phyloP scores from a whole-genome alignment of 2,329 filamentous ascomycete species.

The Xylariaceae sp. region DNA sequence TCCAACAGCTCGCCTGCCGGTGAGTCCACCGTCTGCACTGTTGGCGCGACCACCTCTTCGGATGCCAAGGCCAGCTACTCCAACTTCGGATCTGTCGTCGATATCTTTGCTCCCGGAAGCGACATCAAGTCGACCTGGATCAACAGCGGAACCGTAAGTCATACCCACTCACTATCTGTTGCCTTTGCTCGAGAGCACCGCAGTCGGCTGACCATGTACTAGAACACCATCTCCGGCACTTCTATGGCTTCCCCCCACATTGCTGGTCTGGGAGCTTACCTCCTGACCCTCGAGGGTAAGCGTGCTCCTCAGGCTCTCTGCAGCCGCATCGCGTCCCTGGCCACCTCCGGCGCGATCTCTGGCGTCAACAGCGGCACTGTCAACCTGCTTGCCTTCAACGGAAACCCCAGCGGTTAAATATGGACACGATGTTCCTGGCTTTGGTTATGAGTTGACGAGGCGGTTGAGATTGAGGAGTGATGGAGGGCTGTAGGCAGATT shows the following conservation, averaged over 20 bases:
- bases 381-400: conserved; percentile 32
- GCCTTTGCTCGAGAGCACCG: too few species aligned
- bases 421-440: too few species aligned
- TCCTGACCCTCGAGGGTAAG: conserved; percentile 39
- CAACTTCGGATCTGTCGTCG: conserved; percentile 44
- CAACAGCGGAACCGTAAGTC: conserved; percentile 4
- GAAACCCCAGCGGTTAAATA: conserved; percentile 1
- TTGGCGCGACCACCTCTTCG: conserved; percentile 41
- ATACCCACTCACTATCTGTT: conserved; percentile 14
- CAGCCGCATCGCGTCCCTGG: conserved; percentile 33
- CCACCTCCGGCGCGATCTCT: conserved; percentile 35
- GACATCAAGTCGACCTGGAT: conserved; percentile 29
- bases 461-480: too few species aligned
- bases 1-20: conserved; percentile 43
- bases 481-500: too few species aligned
- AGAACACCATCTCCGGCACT: conserved; percentile 48
- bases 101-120: conserved; percentile 41
- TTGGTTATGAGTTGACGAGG: too few species aligned
- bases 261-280: conserved; percentile 55
- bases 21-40: conserved; percentile 39
- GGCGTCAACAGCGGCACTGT: conserved; percentile 27
- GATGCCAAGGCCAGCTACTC: conserved; percentile 40
- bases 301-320: conserved; percentile 35
- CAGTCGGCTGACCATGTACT: too few species aligned
- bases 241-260: conserved; percentile 61